Base-by-base conservation (phyloP, 768 basidiomycete genomes). In the Termitomyces sp. region DNA sequence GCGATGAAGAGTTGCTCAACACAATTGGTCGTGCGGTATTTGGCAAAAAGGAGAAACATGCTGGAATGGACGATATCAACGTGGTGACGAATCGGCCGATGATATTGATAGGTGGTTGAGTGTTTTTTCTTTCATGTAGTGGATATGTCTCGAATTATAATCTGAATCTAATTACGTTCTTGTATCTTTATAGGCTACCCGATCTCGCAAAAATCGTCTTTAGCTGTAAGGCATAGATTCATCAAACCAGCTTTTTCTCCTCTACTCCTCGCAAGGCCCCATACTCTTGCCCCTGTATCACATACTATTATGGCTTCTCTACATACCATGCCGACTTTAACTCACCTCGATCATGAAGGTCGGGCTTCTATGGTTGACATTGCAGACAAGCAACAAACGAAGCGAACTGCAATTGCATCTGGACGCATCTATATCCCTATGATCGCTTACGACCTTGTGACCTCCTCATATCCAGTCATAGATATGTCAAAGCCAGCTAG, bases 31-130 rank as follows among this genome's bases (percentile, higher is more conserved):
- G 66, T n/a, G 89, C 91, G 13, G 83, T 92, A 6, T 70, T 70
- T 13, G 81, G 80, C 39, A 93, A 93, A 77, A 81, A 88, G 68
- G 89, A 84, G 70, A 92, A 88, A 66, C 92, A 95, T 67, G 89
- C 85, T 41, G 90, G 86, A 41, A 93, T 93, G 91, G 86, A 89
- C 67, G 79, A 82, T 58, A 89, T 92, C 59, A 85, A 92, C 69
- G 87, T 88, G 57, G 70, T 82, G 44, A 82, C 82, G 48, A 94
- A 93, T 74, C 79, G 89, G 53, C 89, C 92, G 12, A 95, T 95
- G 93, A 95, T 95, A 62, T 76, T 92, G 61, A 95, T 95, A 72
- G 94, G 93, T 73, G 93, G 93, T 87, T 95, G 83, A 90, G 82
- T 84, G 68, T 70, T 69, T 68, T 68, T 68, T 62, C 55, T 54